Conservation (phyloP, 2,329 filamentous ascomycete genomes). For the Capronia epimyces region DNA sequence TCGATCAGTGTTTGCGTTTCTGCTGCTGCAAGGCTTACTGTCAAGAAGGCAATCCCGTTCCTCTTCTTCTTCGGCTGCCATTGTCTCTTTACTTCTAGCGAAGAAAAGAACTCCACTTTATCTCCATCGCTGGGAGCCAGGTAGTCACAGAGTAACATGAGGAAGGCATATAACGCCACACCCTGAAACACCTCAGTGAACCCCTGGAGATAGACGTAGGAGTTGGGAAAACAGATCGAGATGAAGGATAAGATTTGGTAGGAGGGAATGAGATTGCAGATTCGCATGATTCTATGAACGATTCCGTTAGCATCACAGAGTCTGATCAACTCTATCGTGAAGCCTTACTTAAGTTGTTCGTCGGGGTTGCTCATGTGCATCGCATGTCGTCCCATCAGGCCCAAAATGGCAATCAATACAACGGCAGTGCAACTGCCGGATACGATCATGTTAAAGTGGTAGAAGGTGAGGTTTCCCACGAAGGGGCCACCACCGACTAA, state of each 20-base stretch:
- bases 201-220: conserved; percentile 39
- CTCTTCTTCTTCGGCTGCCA: conserved; percentile 29
- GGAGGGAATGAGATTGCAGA: conserved; percentile 40
- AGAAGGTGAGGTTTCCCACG: conserved; percentile 31
- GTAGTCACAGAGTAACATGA: conserved; percentile 43
- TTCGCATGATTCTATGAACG: conserved; percentile 37
- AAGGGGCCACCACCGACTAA: too few relatives aligned
- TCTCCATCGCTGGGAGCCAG: conserved; percentile 35
- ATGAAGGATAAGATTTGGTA: conserved; percentile 41
- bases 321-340: neutral
- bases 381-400: conserved; percentile 35
- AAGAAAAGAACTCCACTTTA: conserved; percentile 37
- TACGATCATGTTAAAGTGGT: conserved; percentile 37
- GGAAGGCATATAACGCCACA: conserved; percentile 42
- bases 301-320: conserved; percentile 9
- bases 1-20: too few relatives aligned
- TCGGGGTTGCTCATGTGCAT: conserved; percentile 40
- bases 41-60: conserved; percentile 1
- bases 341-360: conserved; percentile 40
- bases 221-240: conserved; percentile 36
- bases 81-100: conserved; percentile 30
- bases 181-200: conserved; percentile 40
- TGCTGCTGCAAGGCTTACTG: too few relatives aligned
- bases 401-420: conserved; percentile 31
- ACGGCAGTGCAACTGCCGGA: conserved; percentile 36